Percentiles rank a stretch among this genome's conserved stretches.
Conservation (phyloP, 164 flowering plant species). For the Liriodendron chinense region DNA sequence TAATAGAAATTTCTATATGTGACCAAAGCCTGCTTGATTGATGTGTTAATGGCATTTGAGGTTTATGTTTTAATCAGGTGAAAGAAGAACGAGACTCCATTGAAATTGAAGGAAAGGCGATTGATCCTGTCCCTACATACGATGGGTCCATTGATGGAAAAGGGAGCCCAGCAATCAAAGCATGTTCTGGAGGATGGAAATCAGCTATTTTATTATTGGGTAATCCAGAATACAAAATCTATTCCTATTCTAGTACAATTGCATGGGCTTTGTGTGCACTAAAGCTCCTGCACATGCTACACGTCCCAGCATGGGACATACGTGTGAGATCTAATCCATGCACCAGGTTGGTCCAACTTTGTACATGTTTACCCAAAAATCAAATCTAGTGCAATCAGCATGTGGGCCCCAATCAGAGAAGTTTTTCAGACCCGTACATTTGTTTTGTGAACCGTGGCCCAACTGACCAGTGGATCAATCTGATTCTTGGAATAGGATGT, state of each 20-base stretch:
- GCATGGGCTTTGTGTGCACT: too few relatives aligned
- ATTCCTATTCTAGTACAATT: not conserved
- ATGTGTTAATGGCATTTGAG: not conserved
- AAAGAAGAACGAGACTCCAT: not conserved
- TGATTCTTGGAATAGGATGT: too few relatives aligned
- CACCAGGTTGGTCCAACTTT: too few relatives aligned
- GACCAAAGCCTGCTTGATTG: not conserved
- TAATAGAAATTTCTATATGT: not conserved
- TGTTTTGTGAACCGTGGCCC: too few relatives aligned
- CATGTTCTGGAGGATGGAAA: conserved; percentile 48
- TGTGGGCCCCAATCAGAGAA: too few relatives aligned
- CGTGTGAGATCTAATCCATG: too few relatives aligned
- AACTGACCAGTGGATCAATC: too few relatives aligned
- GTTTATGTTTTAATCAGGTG: not conserved
- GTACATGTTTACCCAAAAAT: too few relatives aligned
- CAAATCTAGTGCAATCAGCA: too few relatives aligned
- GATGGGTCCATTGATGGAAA: conserved; percentile 14
- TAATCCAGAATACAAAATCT: conserved; percentile 10
- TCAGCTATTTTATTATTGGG: conserved; percentile 46
- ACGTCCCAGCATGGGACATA: too few relatives aligned
- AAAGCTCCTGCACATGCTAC: too few relatives aligned
- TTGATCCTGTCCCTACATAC: not conserved
- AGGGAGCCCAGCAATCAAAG: conserved; percentile 16
- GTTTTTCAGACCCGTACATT: too few relatives aligned
- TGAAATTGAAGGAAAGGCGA: conserved; percentile 9